A percentile compares a stretch with the other conserved stretches of the same genome.
phyloP scores from a whole-genome alignment of 1,139 yeast genomes.

The Taiozyma onychis region DNA sequence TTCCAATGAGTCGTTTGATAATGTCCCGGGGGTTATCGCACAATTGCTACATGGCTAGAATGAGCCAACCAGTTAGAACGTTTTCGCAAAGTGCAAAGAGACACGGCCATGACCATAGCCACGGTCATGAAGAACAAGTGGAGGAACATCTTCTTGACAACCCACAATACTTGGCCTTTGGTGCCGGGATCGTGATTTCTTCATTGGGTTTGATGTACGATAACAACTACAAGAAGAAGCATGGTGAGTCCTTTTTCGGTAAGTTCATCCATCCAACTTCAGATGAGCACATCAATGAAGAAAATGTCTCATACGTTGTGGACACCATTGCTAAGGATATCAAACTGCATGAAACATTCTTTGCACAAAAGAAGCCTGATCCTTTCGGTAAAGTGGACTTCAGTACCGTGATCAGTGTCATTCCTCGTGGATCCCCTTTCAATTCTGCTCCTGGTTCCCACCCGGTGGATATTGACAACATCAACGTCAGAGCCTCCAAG shows the following conservation, averaged over 20 bases:
- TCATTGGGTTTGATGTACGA: constrained; percentile 1
- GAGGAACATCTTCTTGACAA: constrained; percentile 3
- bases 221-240: not conserved
- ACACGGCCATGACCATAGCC: not conserved
- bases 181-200: not conserved
- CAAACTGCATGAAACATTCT: constrained; percentile 10
- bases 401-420: constrained; percentile 17
- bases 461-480: constrained; percentile 9
- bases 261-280: constrained; percentile 3
- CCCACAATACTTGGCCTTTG: constrained; percentile 1
- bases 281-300: constrained; percentile 1
- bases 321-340: constrained; percentile 3
- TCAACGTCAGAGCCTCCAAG: constrained; percentile 17
- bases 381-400: constrained; percentile 9
- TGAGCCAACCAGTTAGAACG: not conserved
- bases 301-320: constrained; percentile 1
- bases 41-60: not conserved
- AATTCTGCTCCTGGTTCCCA: constrained; percentile 17
- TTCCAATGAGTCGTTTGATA: not conserved
- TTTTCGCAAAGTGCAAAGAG: not conserved
- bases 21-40: not conserved
- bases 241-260: constrained; percentile 4
- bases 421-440: constrained; percentile 17
- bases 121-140: constrained; percentile 1
- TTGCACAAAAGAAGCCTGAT: constrained; percentile 3